Conservation (phyloP, 1,284 basidiomycete species). For the Malassezia obtusa region DNA sequence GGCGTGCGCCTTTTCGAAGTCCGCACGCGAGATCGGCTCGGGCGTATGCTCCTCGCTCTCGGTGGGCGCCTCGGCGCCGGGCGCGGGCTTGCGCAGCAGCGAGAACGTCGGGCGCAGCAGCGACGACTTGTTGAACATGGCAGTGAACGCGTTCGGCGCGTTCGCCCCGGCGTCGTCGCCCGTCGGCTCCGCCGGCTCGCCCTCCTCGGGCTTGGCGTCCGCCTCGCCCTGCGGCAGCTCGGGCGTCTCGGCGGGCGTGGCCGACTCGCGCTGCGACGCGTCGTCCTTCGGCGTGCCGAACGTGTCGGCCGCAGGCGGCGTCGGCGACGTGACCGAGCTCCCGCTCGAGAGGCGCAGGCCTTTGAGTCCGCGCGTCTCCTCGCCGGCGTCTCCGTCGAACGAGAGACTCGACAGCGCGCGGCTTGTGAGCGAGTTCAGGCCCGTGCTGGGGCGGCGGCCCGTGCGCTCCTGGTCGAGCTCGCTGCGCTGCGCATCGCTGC, state of each 20-base stretch:
- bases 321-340: conserved; percentile 1
- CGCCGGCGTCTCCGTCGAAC: conserved; percentile 3
- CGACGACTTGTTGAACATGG: background rate
- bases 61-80: background rate
- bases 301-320: background rate
- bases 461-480: conserved; percentile 28
- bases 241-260: background rate
- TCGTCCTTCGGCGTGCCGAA: background rate
- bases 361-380: conserved; percentile 8
- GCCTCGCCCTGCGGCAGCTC: background rate
- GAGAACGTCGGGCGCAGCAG: conserved; percentile 11
- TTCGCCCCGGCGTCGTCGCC: background rate
- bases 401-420: background rate
- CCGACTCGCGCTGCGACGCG: background rate
- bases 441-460: conserved; percentile 18
- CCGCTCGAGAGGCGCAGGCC: conserved; percentile 7
- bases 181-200: background rate
- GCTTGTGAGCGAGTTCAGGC: background rate
- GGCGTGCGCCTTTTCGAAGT: background rate
- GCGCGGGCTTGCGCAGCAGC: conserved; percentile 5
- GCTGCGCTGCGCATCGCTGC: conserved; percentile 21
- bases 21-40: background rate
- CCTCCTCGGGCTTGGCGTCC: background rate
- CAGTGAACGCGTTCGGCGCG: background rate
- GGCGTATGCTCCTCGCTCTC: background rate